Evolutionary conservation across 2,329 filamentous ascomycete species (phyloP), one percentile per base, ranked within the genome.

Genomic region (Sarocladiaceae sp.): DNA sequence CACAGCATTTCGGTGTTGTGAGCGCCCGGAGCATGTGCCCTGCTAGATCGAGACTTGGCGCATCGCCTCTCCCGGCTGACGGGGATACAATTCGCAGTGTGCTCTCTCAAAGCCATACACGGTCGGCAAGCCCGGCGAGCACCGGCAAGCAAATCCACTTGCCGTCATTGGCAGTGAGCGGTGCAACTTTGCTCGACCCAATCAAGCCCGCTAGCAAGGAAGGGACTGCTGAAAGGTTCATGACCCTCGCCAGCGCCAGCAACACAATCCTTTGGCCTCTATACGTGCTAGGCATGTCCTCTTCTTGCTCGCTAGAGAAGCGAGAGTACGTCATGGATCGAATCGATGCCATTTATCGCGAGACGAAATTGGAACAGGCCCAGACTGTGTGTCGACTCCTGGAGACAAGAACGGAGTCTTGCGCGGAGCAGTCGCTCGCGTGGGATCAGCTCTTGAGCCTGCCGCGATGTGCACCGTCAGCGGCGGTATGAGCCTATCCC

Each of bases 251-350:
- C 0, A 75, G 74, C 8, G 70, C 73, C 1, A 74, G 74, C 22
- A 74, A 76, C 55, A 72, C 72, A 15, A 68, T 77, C 8, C 70
- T 79, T 35, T 78, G 74, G 75, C 76, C 76, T 4, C 65, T 79
- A 3, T 79, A 76, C 52, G 69, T 73, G 11, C 68, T 75, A 7
- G 76, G 75, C 51, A 70, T 75, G 60, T 76, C 74, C 18, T 73
- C 73, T 1, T 71, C 68, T 3, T 77, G 74, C 54, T 67, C 68
- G 1, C 56, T 60, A 3, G 64, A 69, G 46, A 70, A 71, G 57
- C 71, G 70, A 46, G 61, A 65, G 3, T 79, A 77, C 42, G 70
- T 74, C 1, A 61, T 77, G 13, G 68, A 70, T 17, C 65, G 75
- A n/a, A 62, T 79, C 35, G 60, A 67, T 40, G 70, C 70, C 10